Evolutionary conservation across 2,329 filamentous ascomycete genomes (phyloP).

Genomic region (Ophiostoma piceae): DNA sequence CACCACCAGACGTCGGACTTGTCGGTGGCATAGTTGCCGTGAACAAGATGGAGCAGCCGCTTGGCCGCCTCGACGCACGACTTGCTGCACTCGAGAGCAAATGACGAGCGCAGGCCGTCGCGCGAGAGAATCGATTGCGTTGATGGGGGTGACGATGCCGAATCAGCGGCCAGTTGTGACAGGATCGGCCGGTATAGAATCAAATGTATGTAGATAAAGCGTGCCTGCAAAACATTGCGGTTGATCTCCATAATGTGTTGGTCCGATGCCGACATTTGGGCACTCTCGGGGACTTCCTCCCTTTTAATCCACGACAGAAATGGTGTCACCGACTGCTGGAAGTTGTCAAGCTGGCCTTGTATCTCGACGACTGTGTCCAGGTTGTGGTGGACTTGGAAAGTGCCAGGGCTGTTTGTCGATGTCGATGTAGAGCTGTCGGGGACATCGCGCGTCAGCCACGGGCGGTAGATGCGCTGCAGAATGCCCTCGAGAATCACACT

Average conservation of each 20-base stretch:
- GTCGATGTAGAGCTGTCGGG: neutral
- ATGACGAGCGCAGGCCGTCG: constrained; percentile 21
- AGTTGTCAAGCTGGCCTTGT: constrained; percentile 22
- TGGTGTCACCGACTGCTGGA: constrained; percentile 20
- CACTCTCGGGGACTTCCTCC: neutral
- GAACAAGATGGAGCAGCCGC: constrained; percentile 19
- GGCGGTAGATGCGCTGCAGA: constrained; percentile 24
- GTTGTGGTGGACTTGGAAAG: constrained; percentile 16
- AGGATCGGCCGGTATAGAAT: neutral
- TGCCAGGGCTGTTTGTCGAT: neutral
- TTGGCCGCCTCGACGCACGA: constrained; percentile 23
- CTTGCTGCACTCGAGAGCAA: constrained; percentile 22
- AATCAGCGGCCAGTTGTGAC: neutral
- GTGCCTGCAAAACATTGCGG: neutral
- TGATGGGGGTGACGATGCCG: neutral
- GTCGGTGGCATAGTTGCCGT: constrained; percentile 19
- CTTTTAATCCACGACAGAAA: constrained; percentile 20
- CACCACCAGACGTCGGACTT: constrained; percentile 24
- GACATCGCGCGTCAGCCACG: constrained; percentile 21
- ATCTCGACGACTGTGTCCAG: constrained; percentile 23
- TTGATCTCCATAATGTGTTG: neutral
- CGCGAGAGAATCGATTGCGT: constrained; percentile 13
- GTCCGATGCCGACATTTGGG: neutral
- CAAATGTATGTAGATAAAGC: neutral
- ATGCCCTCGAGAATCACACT: constrained; percentile 23